phyloP scores from a whole-genome alignment of 768 basidiomycete species.

The Pleurotus giganteus region DNA sequence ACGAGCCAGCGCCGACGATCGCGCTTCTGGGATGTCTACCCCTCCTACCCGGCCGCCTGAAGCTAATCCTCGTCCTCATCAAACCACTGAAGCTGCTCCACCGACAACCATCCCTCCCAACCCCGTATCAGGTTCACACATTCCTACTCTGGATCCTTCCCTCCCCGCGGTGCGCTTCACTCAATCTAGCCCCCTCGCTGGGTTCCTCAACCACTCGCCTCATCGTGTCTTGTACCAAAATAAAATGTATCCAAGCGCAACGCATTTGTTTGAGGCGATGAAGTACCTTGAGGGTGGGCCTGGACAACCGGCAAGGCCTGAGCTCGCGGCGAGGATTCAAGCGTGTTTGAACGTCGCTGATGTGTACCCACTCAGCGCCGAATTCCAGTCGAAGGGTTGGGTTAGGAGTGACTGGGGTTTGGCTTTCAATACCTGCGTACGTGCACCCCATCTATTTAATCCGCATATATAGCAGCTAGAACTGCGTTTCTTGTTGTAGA shows the following conservation, averaged over 20 bases:
- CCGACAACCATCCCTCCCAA: background rate
- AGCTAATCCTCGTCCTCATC: background rate
- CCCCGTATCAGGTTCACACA: background rate
- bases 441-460: background rate
- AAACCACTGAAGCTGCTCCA: background rate
- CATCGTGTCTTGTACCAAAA: constrained; percentile 58
- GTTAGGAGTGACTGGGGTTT: constrained; percentile 57
- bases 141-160: constrained; percentile 1
- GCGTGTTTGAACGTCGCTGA: constrained; percentile 28
- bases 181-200: constrained; percentile 34
- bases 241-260: constrained; percentile 61
- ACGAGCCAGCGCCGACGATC: background rate
- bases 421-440: constrained; percentile 28
- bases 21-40: background rate
- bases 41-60: background rate
- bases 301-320: constrained; percentile 31
- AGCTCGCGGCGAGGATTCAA: constrained; percentile 58
- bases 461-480: background rate
- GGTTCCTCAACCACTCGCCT: constrained; percentile 66
- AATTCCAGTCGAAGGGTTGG: constrained; percentile 24
- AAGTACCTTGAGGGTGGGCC: constrained; percentile 49
- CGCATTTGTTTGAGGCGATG: constrained; percentile 76
- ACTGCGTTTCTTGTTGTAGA: constrained; percentile 32
- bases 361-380: constrained; percentile 33
- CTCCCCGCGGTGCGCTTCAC: constrained; percentile 39